Base-by-base conservation (phyloP, 1,284 basidiomycete genomes). In the Ganoderma lucidum region DNA sequence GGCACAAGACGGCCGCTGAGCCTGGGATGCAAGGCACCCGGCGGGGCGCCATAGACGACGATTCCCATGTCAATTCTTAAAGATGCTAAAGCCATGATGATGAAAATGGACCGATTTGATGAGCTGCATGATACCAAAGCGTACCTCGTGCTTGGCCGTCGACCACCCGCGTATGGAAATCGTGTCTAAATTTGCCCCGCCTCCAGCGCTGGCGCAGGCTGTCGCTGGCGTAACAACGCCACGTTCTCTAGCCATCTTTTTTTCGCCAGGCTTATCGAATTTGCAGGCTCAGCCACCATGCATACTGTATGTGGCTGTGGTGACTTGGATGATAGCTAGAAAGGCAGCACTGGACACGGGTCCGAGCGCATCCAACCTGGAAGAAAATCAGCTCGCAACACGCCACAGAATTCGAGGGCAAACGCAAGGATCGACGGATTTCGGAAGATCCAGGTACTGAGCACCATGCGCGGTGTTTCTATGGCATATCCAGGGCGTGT, bases 41-140 rank as follows among this genome's bases (percentile, higher is more conserved):
- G 10, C 48, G 48, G 10, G 23, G 10, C 23, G 48, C 23, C 48
- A 53, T 23, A 14, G 23, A 28, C 12, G 23, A 5, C 23, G 48
- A 53, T 53, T 53, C 48, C 48, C 48, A 53, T 53, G 48, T 30
- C 48, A 53, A 53, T 53, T 23, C 48, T n/a, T 19, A 51, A 51
- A n/a, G 23, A 51, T 53, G 48, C 48, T n/a, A 44, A 51, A 51
- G 48, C 10, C 48, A n/a, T 12, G 23, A 23, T 23, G 23, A 23
- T 51, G 48, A 23, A 51, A 51, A 28, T 28, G n/a, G n/a, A 51
- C n/a, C 48, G n/a, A 51, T 9, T 28, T 51, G 48, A 51, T 51
- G 48, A 17, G 10, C 45, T 8, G 45, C 48, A 28, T 51, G 48
- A 51, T 51, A 14, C 23, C 15, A 44, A 48, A 9, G 23, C 8